Evolutionary conservation across 2,329 filamentous ascomycete genomes (phyloP).

Genomic region (Trichoderma oligosporum): DNA sequence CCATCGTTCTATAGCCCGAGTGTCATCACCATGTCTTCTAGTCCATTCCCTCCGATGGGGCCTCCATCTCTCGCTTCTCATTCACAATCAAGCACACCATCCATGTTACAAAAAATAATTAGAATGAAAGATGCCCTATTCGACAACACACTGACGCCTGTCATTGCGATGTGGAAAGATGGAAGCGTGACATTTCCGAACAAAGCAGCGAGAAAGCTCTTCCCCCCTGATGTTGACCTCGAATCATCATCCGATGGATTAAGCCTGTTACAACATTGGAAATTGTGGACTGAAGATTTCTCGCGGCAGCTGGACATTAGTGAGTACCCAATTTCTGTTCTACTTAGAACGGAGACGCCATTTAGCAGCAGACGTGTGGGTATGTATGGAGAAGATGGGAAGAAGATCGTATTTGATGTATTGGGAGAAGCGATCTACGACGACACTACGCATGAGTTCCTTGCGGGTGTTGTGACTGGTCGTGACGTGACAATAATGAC

Average conservation of each 20-base stretch:
- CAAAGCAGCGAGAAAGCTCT: slow-evolving; percentile 55
- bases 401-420: slow-evolving; percentile 59
- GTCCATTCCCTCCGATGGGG: slow-evolving; percentile 63
- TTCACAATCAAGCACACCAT: slow-evolving; percentile 55
- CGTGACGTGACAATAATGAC: slow-evolving; percentile 69
- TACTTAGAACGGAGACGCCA: slow-evolving; percentile 58
- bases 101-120: slow-evolving; percentile 67
- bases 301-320: slow-evolving; percentile 50
- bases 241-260: slow-evolving; percentile 44
- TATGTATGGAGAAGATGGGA: slow-evolving; percentile 52
- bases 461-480: slow-evolving; percentile 69
- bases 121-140: slow-evolving; percentile 74
- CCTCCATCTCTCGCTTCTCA: slow-evolving; percentile 55
- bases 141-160: slow-evolving; percentile 70
- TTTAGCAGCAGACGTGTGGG: slow-evolving; percentile 60
- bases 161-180: slow-evolving; percentile 78
- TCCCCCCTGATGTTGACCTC: slow-evolving; percentile 41
- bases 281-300: slow-evolving; percentile 65
- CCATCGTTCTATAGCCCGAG: slow-evolving; percentile 50
- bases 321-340: slow-evolving; percentile 63
- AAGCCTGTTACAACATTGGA: slow-evolving; percentile 58
- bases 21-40: slow-evolving; percentile 49
- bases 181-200: slow-evolving; percentile 71
- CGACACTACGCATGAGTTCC: slow-evolving; percentile 63
- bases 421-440: slow-evolving; percentile 66